Percentiles rank a stretch among this genome's conserved stretches.
phyloP scores from a whole-genome alignment of 2,329 filamentous ascomycete genomes.

The Colletotrichum plurivorum region DNA sequence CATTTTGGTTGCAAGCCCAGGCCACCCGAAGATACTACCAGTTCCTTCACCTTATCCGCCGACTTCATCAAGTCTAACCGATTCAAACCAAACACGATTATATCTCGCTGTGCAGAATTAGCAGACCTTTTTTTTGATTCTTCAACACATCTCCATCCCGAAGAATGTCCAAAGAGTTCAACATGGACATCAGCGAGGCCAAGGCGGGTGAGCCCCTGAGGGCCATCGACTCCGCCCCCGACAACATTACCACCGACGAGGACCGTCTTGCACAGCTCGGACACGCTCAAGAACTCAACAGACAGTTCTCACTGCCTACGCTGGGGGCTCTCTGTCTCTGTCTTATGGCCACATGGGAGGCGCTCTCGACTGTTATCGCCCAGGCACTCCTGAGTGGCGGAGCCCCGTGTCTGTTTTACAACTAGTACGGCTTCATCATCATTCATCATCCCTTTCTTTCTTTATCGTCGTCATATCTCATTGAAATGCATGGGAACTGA shows the following conservation, averaged over 20 bases:
- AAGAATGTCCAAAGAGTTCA: not conserved
- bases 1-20: not conserved
- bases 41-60: not conserved
- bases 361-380: slow-evolving; percentile 60
- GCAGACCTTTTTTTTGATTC: too few relatives aligned
- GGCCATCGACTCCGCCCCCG: not conserved
- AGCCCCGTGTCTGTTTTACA: slow-evolving; percentile 61
- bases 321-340: slow-evolving; percentile 60
- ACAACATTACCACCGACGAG: slow-evolving; percentile 35
- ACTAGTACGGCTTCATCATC: slow-evolving; percentile 50
- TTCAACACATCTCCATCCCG: too few relatives aligned
- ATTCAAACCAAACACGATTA: too few relatives aligned
- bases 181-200: slow-evolving; percentile 6
- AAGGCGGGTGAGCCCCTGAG: slow-evolving; percentile 13
- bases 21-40: not conserved
- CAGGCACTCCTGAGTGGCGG: slow-evolving; percentile 60
- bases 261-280: slow-evolving; percentile 47
- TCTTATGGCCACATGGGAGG: slow-evolving; percentile 67
- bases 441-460: too few relatives aligned
- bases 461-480: too few relatives aligned
- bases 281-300: slow-evolving; percentile 48
- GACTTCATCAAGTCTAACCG: not conserved
- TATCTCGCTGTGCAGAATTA: too few relatives aligned
- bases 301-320: slow-evolving; percentile 58
- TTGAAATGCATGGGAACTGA: not conserved